These are phyloP conservation scores for Sarocladium kiliense DNA, from an alignment of 2,329 filamentous ascomycete genomes.

Conservation along the genomic window DNA sequence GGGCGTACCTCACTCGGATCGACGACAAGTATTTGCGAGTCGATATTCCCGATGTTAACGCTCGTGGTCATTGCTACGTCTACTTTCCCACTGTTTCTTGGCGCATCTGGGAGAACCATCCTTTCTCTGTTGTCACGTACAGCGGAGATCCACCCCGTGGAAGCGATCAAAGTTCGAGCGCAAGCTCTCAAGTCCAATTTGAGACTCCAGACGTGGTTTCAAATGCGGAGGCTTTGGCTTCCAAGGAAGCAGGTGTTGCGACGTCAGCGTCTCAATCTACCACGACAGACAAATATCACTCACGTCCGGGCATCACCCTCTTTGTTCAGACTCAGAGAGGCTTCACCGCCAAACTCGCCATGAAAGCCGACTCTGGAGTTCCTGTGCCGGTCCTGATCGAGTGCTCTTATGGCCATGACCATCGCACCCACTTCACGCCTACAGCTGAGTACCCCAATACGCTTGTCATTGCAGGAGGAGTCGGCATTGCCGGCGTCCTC, in stretches of 20 bases:
- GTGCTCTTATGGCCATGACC: slow-evolving; percentile 13
- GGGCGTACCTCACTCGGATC: slow-evolving; percentile 17
- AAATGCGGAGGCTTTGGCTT: not conserved
- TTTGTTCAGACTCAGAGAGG: slow-evolving; percentile 14
- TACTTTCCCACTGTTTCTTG: slow-evolving; percentile 22
- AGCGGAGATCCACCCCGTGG: not conserved
- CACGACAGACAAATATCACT: not conserved
- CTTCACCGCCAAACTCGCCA: slow-evolving; percentile 12
- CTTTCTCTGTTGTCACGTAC: slow-evolving; percentile 20
- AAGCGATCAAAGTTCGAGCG: not conserved
- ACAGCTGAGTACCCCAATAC: slow-evolving; percentile 16
- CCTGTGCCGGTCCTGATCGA: slow-evolving; percentile 16
- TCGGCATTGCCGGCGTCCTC: slow-evolving; percentile 22
- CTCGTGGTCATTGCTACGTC: slow-evolving; percentile 21
- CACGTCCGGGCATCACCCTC: slow-evolving; percentile 13
- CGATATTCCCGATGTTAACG: slow-evolving; percentile 18
- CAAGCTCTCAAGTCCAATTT: not conserved
- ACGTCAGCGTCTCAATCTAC: not conserved
- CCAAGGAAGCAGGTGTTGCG: not conserved
- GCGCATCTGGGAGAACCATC: slow-evolving; percentile 25
- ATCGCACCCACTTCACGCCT: slow-evolving; percentile 6
- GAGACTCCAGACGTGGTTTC: not conserved
- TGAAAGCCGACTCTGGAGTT: not conserved
- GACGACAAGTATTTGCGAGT: slow-evolving; percentile 21
- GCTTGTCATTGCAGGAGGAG: slow-evolving; percentile 22